Conservation (phyloP, 140 eudicot species). For the Senecio squalidus region DNA sequence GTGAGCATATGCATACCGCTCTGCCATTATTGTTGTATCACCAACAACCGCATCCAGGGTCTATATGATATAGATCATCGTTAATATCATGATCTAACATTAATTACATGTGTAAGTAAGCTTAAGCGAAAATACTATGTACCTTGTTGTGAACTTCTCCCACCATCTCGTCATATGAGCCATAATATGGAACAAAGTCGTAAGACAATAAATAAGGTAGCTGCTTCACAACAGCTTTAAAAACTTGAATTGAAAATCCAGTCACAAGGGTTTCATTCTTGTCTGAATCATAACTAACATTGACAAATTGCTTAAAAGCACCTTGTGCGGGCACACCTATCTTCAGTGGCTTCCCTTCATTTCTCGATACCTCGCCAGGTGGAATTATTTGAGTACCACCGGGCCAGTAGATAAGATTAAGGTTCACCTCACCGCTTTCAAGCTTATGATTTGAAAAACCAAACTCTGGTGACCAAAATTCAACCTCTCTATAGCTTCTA, state of each 20-base stretch:
- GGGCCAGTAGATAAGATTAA: slow-evolving; percentile 52
- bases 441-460: slow-evolving; percentile 32
- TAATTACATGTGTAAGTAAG: neutral
- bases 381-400: slow-evolving; percentile 45
- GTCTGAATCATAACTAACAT: slow-evolving; percentile 32
- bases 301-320: slow-evolving; percentile 60
- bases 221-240: slow-evolving; percentile 38
- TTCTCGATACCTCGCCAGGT: slow-evolving; percentile 24
- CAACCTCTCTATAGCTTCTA: slow-evolving; percentile 48
- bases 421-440: slow-evolving; percentile 11
- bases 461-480: slow-evolving; percentile 42
- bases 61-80: slow-evolving; percentile 13
- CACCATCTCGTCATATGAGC: slow-evolving; percentile 59
- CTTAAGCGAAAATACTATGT: no score
- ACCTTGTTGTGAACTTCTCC: slow-evolving; percentile 49
- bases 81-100: neutral
- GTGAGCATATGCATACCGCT: slow-evolving; percentile 40
- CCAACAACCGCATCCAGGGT: slow-evolving; percentile 66
- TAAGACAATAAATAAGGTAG: slow-evolving; percentile 43
- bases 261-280: slow-evolving; percentile 29
- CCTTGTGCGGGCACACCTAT: slow-evolving; percentile 68
- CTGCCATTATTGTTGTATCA: slow-evolving; percentile 59
- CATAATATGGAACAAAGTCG: slow-evolving; percentile 47
- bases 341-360: slow-evolving; percentile 35
- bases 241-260: slow-evolving; percentile 57